Evolutionary conservation across 2,329 filamentous ascomycete genomes (phyloP).

Genomic region (Paraphaeosphaeria minitans): DNA sequence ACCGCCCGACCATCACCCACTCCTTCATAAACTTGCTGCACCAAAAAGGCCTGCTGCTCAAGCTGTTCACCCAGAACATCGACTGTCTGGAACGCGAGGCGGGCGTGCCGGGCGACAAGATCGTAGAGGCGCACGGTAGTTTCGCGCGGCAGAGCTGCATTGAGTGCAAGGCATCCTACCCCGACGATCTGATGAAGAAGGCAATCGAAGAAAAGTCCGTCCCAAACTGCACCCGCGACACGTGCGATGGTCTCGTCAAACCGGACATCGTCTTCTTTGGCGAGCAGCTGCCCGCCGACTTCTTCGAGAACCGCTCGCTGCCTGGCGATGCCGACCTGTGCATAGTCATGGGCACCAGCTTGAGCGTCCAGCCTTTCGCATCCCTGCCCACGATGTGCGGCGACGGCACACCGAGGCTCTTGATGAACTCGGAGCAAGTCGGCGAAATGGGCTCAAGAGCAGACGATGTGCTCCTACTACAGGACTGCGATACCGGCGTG

Average conservation of each 20-base stretch:
- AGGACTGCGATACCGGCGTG: slow-evolving; percentile 83
- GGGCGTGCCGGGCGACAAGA: slow-evolving; percentile 78
- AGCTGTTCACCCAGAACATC: slow-evolving; percentile 97
- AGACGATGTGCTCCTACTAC: slow-evolving; percentile 85
- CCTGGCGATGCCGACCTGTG: slow-evolving; percentile 72
- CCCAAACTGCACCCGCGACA: slow-evolving; percentile 65
- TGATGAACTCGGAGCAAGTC: slow-evolving; percentile 87
- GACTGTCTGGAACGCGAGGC: slow-evolving; percentile 90
- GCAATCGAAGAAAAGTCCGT: slow-evolving; percentile 71
- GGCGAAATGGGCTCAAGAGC: slow-evolving; percentile 75
- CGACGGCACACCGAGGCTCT: slow-evolving; percentile 71
- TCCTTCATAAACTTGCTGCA: slow-evolving; percentile 84
- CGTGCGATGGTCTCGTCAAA: slow-evolving; percentile 82
- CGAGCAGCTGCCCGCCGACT: slow-evolving; percentile 69
- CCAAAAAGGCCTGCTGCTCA: slow-evolving; percentile 76
- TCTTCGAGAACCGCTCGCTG: slow-evolving; percentile 64
- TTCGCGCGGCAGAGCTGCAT: slow-evolving; percentile 91
- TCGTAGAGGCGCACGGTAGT: slow-evolving; percentile 93
- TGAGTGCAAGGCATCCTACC: slow-evolving; percentile 77
- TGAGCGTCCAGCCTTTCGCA: slow-evolving; percentile 88
- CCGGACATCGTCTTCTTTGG: slow-evolving; percentile 96
- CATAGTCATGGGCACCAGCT: slow-evolving; percentile 86
- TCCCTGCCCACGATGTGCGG: slow-evolving; percentile 70
- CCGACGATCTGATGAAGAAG: slow-evolving; percentile 73
- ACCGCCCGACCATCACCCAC: slow-evolving; percentile 86